Conservation (phyloP, 202 grass and related monocot genomes). For the Brachypodium distachyon region DNA sequence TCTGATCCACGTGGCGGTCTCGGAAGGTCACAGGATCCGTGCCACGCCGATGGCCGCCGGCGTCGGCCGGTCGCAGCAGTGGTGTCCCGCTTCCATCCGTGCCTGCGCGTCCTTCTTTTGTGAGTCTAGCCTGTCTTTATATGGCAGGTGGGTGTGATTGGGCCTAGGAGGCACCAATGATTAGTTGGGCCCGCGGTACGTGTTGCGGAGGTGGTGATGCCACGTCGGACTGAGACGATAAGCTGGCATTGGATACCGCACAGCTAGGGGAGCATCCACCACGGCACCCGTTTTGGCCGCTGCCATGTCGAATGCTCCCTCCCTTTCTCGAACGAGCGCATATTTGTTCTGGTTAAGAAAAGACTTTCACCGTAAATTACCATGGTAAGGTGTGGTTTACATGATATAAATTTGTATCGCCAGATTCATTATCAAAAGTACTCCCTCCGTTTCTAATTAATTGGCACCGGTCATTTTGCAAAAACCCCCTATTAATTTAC, state of each 20-base stretch:
- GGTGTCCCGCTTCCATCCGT: slow-evolving; percentile 22
- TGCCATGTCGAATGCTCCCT: too few relatives aligned
- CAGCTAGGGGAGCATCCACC: not conserved
- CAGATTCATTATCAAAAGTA: too few relatives aligned
- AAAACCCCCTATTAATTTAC: too few relatives aligned
- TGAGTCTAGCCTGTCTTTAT: not conserved
- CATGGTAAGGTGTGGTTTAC: too few relatives aligned
- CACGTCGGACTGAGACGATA: not conserved
- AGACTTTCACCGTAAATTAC: too few relatives aligned
- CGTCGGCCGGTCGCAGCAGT: not conserved
- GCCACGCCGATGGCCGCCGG: not conserved
- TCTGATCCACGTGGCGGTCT: not conserved
- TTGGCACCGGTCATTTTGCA: too few relatives aligned
- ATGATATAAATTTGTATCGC: too few relatives aligned
- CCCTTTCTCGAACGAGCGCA: too few relatives aligned
- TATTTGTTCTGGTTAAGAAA: too few relatives aligned
- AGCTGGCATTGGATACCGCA: not conserved
- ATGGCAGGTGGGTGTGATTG: not conserved
- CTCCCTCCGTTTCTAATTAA: too few relatives aligned
- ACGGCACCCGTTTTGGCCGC: not conserved
- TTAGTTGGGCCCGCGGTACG: not conserved
- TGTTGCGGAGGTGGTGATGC: not conserved
- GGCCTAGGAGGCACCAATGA: not conserved
- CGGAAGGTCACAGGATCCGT: not conserved
- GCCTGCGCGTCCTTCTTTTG: not conserved